phyloP scores from a whole-genome alignment of 2,329 filamentous ascomycete species.

The Trichoderma asperellum region DNA sequence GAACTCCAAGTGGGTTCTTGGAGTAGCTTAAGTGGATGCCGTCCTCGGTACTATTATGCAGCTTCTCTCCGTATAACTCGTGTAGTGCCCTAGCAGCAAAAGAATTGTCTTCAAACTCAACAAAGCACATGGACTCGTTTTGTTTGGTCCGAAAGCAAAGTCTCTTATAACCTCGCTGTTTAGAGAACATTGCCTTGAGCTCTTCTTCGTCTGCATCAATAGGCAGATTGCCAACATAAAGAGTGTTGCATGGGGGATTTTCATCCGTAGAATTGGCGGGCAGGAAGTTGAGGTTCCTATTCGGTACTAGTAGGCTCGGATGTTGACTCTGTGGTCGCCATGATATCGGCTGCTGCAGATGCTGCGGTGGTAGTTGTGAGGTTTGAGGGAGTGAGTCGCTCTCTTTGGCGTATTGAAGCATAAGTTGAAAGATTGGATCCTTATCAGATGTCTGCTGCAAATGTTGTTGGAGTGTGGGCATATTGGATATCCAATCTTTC shows the following conservation, averaged over 20 bases:
- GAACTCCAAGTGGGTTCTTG: conserved; percentile 93
- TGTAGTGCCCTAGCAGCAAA: conserved; percentile 90
- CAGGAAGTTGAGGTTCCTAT: too few relatives aligned
- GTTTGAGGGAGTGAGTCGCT: background rate
- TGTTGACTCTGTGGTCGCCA: too few relatives aligned
- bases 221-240: conserved; percentile 96
- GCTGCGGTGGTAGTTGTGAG: conserved; percentile 33
- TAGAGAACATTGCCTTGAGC: conserved; percentile 89
- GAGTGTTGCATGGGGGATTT: conserved; percentile 95
- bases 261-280: conserved; percentile 87
- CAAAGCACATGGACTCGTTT: conserved; percentile 97
- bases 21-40: conserved; percentile 96
- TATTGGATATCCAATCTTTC: background rate
- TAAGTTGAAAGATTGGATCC: background rate
- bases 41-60: conserved; percentile 92
- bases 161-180: conserved; percentile 91
- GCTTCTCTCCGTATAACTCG: conserved; percentile 81
- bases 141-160: conserved; percentile 93
- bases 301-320: too few relatives aligned
- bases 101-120: conserved; percentile 93
- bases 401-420: background rate
- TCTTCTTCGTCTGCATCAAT: conserved; percentile 94
- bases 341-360: conserved; percentile 29
- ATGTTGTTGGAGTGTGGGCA: background rate
- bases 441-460: background rate